Conservation (phyloP, 306 rosid genomes). For the Quercus aquifolioides region DNA sequence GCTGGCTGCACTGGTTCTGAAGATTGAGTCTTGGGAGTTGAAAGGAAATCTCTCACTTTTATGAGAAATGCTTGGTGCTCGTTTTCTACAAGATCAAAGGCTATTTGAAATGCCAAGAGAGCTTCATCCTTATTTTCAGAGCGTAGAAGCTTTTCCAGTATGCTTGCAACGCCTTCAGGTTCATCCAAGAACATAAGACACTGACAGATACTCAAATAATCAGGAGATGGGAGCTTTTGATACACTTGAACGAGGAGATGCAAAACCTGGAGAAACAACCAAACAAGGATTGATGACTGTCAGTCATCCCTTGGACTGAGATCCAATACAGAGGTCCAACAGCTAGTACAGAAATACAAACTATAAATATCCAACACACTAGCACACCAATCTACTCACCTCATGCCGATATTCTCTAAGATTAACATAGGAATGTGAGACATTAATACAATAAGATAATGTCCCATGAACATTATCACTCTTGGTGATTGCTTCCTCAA, state of each 20-base stretch:
- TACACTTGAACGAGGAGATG: conserved; percentile 91
- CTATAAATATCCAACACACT: neutral
- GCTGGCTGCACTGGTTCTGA: conserved; percentile 50
- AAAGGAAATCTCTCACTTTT: conserved; percentile 73
- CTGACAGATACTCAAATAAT: conserved; percentile 93
- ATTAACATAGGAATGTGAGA: conserved; percentile 90
- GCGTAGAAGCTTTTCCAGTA: conserved; percentile 80
- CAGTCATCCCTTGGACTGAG: neutral
- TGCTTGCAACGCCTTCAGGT: conserved; percentile 85
- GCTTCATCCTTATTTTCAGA: conserved; percentile 91
- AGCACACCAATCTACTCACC: conserved; percentile 38
- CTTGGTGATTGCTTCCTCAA: conserved; percentile 95
- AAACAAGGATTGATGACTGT: conserved; percentile 6
- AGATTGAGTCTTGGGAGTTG: conserved; percentile 57
- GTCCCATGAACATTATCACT: conserved; percentile 94
- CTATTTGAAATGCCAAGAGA: conserved; percentile 91
- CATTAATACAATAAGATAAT: conserved; percentile 78
- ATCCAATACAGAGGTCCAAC: neutral
- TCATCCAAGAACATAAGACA: conserved; percentile 97
- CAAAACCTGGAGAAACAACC: conserved; percentile 57
- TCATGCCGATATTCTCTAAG: conserved; percentile 91
- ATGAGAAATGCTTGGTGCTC: conserved; percentile 96
- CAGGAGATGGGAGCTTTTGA: conserved; percentile 92
- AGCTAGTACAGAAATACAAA: neutral
- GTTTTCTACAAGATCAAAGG: conserved; percentile 93